phyloP scores from a whole-genome alignment of 2,329 filamentous ascomycete species.

The Scytalidium lignicola region DNA sequence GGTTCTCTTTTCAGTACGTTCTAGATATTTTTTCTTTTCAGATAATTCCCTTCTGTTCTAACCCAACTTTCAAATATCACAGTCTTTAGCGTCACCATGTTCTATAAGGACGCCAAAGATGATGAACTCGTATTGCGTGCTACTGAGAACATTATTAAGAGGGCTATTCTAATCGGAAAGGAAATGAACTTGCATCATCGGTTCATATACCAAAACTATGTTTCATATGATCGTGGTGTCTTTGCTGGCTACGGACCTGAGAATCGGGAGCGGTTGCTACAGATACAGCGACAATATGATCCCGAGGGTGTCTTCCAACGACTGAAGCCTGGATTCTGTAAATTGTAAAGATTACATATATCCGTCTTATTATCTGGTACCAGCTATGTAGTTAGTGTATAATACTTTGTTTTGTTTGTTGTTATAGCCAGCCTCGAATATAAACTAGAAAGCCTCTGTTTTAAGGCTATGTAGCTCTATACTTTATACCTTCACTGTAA shows the following conservation, averaged over 20 bases:
- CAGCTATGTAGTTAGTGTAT: too few species aligned
- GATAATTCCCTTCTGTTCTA: background rate
- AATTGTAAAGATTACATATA: background rate
- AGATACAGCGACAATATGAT: slow-evolving; percentile 18
- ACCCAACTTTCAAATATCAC: background rate
- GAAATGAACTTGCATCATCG: background rate
- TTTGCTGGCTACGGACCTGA: background rate
- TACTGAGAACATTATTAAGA: background rate
- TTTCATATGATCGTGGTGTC: background rate
- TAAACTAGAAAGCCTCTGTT: too few species aligned
- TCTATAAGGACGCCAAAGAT: background rate
- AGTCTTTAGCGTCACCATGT: background rate
- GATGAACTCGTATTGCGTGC: background rate
- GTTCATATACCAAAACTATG: background rate
- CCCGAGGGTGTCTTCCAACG: slow-evolving; percentile 1
- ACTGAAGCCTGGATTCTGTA: background rate
- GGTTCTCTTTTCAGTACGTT: background rate
- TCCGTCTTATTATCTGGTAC: background rate
- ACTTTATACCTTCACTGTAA: too few species aligned
- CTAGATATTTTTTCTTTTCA: background rate
- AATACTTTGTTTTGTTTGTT: too few species aligned
- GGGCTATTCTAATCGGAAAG: background rate
- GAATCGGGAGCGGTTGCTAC: slow-evolving; percentile 12
- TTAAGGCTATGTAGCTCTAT: too few species aligned
- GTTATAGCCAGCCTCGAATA: too few species aligned